Conservation (phyloP, 129 eudicot genomes). For the Solidago caesia region DNA sequence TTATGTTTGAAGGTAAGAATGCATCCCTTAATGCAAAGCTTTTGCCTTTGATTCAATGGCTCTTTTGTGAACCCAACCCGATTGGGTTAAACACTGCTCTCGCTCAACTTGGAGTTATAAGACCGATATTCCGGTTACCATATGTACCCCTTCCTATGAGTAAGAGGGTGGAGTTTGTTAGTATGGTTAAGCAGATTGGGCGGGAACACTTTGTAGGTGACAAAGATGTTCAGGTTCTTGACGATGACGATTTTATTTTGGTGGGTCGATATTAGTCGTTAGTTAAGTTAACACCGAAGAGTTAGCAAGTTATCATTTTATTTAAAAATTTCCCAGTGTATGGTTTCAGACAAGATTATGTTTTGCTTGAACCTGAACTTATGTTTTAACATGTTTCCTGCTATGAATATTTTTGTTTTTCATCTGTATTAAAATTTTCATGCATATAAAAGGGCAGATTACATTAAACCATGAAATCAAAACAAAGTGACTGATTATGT, state of each 20-base stretch:
- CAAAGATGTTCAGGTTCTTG: slow-evolving; percentile 73
- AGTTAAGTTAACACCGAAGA: not conserved
- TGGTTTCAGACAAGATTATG: slow-evolving; percentile 1
- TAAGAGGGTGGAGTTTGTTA: slow-evolving; percentile 61
- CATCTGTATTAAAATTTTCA: not conserved
- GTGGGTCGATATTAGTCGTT: slow-evolving; percentile 61
- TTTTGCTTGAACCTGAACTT: not conserved
- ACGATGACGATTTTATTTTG: slow-evolving; percentile 66
- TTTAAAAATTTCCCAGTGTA: slow-evolving; percentile 18
- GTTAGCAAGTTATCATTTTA: not conserved
- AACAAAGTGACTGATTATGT: too few relatives aligned
- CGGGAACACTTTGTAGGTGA: slow-evolving; percentile 66
- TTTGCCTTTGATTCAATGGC: slow-evolving; percentile 64
- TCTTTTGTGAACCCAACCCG: slow-evolving; percentile 79
- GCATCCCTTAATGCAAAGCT: slow-evolving; percentile 49
- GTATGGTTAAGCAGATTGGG: slow-evolving; percentile 61
- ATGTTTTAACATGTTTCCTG: not conserved
- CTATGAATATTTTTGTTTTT: slow-evolving; percentile 7
- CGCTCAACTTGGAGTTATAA: slow-evolving; percentile 77
- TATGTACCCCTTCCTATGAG: slow-evolving; percentile 68
- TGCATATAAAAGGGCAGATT: too few relatives aligned
- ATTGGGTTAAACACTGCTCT: slow-evolving; percentile 78
- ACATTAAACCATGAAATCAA: too few relatives aligned
- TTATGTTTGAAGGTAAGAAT: slow-evolving; percentile 77
- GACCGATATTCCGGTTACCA: slow-evolving; percentile 75